Conservation (phyloP, 169 alveolate species). For the Babesia bovis region DNA sequence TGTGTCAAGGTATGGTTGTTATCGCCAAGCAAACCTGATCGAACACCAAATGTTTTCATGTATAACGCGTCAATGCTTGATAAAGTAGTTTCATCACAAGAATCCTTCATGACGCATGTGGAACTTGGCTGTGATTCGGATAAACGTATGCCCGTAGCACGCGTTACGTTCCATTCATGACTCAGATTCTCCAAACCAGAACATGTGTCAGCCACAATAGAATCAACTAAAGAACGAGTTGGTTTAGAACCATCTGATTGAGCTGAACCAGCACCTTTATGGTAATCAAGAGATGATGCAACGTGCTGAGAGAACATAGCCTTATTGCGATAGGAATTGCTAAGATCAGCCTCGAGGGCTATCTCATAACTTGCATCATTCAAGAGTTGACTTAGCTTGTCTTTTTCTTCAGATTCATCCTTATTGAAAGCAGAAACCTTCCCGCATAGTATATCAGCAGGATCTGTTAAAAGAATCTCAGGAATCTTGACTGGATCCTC, state of each 20-base stretch:
- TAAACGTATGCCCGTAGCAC: background rate
- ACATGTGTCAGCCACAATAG: conserved; percentile 19
- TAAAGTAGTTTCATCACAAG: conserved; percentile 1
- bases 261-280: background rate
- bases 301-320: conserved; percentile 4
- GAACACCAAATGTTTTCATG: conserved; percentile 31
- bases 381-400: conserved; percentile 38
- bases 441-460: conserved; percentile 57
- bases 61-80: conserved; percentile 27
- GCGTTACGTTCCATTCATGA: conserved; percentile 15
- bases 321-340: conserved; percentile 1
- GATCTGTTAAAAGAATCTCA: conserved; percentile 61
- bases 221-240: background rate
- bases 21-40: conserved; percentile 19
- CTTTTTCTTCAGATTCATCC: conserved; percentile 31
- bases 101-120: background rate
- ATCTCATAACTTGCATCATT: conserved; percentile 39
- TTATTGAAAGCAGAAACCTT: background rate
- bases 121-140: background rate
- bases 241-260: background rate
- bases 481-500: conserved; percentile 63
- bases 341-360: conserved; percentile 31
- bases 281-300: conserved; percentile 17
- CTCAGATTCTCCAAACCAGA: conserved; percentile 13
- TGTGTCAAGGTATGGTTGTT: conserved; percentile 41